Percentiles rank a stretch among this genome's conserved stretches.
phyloP scores from a whole-genome alignment of 768 basidiomycete genomes.

The Russula sp. region DNA sequence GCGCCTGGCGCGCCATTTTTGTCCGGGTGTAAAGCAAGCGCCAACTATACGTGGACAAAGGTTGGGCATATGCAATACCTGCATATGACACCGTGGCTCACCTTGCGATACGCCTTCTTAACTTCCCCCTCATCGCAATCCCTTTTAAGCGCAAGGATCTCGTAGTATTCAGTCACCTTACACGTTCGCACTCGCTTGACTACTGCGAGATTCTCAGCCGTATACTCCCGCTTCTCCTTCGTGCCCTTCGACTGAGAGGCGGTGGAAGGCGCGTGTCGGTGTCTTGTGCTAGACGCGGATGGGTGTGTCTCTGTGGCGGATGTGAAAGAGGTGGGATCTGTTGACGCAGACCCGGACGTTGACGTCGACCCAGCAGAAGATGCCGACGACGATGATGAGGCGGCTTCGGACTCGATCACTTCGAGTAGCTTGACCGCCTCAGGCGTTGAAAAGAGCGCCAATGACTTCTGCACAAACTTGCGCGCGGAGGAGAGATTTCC shows the following conservation, averaged over 20 bases:
- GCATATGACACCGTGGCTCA: constrained; percentile 31
- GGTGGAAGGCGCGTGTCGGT: constrained; percentile 42
- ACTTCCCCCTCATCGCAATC: constrained; percentile 80
- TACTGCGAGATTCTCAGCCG: constrained; percentile 71
- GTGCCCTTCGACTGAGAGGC: constrained; percentile 37
- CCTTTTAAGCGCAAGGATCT: constrained; percentile 73
- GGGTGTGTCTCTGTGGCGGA: constrained; percentile 63
- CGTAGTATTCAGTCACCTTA: constrained; percentile 89
- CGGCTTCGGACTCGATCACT: constrained; percentile 53
- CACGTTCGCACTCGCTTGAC: constrained; percentile 84
- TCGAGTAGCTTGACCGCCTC: constrained; percentile 66
- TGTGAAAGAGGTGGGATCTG: constrained; percentile 37
- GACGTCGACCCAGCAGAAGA: constrained; percentile 34
- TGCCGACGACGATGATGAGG: constrained; percentile 30
- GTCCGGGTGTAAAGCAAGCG: constrained; percentile 84
- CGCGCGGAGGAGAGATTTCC: constrained; percentile 72
- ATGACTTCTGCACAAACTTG: constrained; percentile 86
- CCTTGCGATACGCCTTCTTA: constrained; percentile 96
- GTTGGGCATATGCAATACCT: neutral
- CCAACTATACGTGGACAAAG: constrained; percentile 46
- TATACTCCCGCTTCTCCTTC: constrained; percentile 57
- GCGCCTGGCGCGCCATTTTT: constrained; percentile 98
- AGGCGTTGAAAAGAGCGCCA: constrained; percentile 72
- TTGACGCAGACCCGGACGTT: constrained; percentile 31
- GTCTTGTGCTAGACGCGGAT: constrained; percentile 65